Percentiles rank a stretch among this genome's conserved stretches.
Conservation (phyloP, 2,329 filamentous ascomycete species). For the Harringtonia lauricola region DNA sequence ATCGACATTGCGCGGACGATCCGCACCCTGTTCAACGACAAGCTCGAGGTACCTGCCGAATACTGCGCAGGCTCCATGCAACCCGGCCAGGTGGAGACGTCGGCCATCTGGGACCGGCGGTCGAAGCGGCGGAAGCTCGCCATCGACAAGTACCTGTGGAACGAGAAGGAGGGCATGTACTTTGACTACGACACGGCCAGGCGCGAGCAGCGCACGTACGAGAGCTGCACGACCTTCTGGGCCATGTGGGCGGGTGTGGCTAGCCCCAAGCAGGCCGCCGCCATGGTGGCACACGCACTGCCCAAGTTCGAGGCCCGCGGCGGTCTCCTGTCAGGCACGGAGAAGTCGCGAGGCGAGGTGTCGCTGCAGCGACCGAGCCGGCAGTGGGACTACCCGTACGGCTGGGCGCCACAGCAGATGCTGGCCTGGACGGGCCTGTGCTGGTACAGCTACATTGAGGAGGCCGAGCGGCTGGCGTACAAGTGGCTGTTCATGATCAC, state of each 20-base stretch:
- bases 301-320: slow-evolving; percentile 83
- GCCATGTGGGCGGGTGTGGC: slow-evolving; percentile 90
- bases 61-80: slow-evolving; percentile 61
- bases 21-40: slow-evolving; percentile 72
- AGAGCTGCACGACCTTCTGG: slow-evolving; percentile 93
- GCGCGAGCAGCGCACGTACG: slow-evolving; percentile 72
- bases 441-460: slow-evolving; percentile 83
- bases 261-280: slow-evolving; percentile 73
- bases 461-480: slow-evolving; percentile 82
- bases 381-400: slow-evolving; percentile 97
- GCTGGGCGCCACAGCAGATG: slow-evolving; percentile 98
- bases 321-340: slow-evolving; percentile 79
- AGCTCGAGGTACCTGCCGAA: slow-evolving; percentile 68
- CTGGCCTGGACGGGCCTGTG: slow-evolving; percentile 89
- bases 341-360: slow-evolving; percentile 73
- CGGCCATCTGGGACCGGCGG: slow-evolving; percentile 81
- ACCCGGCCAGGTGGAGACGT: slow-evolving; percentile 65
- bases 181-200: slow-evolving; percentile 91
- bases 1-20: slow-evolving; percentile 84
- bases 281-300: slow-evolving; percentile 69
- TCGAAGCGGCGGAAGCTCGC: slow-evolving; percentile 72
- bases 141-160: slow-evolving; percentile 92
- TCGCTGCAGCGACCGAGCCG: slow-evolving; percentile 79
- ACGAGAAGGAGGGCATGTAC: slow-evolving; percentile 86
- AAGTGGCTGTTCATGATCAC: slow-evolving; percentile 98